Evolutionary conservation across 2,329 filamentous ascomycete species (phyloP), one percentile per base, ranked within the genome.

Genomic region (Colletotrichum somersetense): DNA sequence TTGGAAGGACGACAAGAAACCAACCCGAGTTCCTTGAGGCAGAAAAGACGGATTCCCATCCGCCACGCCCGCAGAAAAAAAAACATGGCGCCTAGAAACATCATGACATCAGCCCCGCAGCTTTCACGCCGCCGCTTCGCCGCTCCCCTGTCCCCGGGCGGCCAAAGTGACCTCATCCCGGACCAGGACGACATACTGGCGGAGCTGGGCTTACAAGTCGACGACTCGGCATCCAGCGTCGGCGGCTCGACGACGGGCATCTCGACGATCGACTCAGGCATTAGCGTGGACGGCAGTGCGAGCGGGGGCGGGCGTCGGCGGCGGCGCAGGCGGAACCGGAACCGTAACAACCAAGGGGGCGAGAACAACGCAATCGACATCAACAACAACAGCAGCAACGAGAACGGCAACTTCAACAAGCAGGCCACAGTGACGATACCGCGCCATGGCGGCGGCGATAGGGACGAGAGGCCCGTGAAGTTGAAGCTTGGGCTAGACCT

Each of bases 401-500:
- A 23, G n/a, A 35, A 42, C 16, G 61, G 48, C 2, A n/a, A 42
- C 23, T 14, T 40, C 10, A 63, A n/a, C 23, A 53, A 40, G 46
- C 56, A 76, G 48, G 14, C 64, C 18, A 75, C 77, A 5, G 61
- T 74, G 16, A 61, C 76, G 35, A 56, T 78, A 16, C 77, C 77
- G 6, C 75, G 78, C 10, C 71, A 78, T 3, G 76, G 78, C 18
- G 53, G 33, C 20, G n/a, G 46, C 46, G 46, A 23, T n/a, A 38
- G 46, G 16, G 77, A 80, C 76, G 82, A 89, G 74, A 91, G 93
- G 76, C 91, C 91, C 33, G 81, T 94, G 78, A 91, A 91, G 80
- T 81, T 95, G 78, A 86, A 90, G 67, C 81, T 94, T 44, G 92
- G 94, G 78, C 84, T 94, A 69, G 94, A 95, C 80, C 82, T 95